phyloP scores from a whole-genome alignment of 495 filamentous ascomycete species.

The Penicillium canariense region DNA sequence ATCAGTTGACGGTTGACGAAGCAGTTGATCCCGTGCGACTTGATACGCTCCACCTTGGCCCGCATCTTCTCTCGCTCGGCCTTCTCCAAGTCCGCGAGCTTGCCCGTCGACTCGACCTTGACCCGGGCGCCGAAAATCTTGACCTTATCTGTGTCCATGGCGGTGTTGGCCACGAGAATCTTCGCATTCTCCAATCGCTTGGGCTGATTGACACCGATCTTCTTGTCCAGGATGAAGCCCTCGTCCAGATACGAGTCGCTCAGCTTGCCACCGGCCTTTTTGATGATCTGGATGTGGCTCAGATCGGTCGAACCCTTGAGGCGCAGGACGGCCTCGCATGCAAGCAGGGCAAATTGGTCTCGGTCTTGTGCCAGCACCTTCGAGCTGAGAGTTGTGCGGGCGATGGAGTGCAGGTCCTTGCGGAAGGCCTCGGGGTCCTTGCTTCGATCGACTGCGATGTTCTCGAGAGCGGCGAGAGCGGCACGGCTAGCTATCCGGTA shows the following conservation, averaged over 20 bases:
- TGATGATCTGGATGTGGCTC: constrained; percentile 98
- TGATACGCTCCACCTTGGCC: constrained; percentile 97
- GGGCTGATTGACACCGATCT: constrained; percentile 97
- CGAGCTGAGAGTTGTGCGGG: constrained; percentile 94
- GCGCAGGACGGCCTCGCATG: constrained; percentile 88
- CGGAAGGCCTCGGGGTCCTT: constrained; percentile 77
- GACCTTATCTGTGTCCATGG: constrained; percentile 99
- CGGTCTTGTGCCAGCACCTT: constrained; percentile 95
- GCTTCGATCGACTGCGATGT: constrained; percentile 84
- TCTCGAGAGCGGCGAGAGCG: constrained; percentile 78
- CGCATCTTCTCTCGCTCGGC: constrained; percentile 99
- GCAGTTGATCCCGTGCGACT: constrained; percentile 98
- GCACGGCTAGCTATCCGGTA: constrained; percentile 94
- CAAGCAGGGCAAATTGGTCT: constrained; percentile 85
- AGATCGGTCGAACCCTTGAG: constrained; percentile 91
- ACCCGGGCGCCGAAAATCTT: constrained; percentile 98
- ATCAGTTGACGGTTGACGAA: constrained; percentile 99
- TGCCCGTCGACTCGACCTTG: constrained; percentile 89
- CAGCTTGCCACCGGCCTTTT: constrained; percentile 97
- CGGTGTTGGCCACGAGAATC: constrained; percentile 94
- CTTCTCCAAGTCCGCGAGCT: constrained; percentile 94
- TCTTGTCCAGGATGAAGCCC: constrained; percentile 98
- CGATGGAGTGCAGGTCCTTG: constrained; percentile 85
- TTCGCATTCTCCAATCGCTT: constrained; percentile 97
- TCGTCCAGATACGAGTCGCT: constrained; percentile 96